Base-by-base conservation (phyloP, 306 rosid genomes). In the Oemleria cerasiformis region DNA sequence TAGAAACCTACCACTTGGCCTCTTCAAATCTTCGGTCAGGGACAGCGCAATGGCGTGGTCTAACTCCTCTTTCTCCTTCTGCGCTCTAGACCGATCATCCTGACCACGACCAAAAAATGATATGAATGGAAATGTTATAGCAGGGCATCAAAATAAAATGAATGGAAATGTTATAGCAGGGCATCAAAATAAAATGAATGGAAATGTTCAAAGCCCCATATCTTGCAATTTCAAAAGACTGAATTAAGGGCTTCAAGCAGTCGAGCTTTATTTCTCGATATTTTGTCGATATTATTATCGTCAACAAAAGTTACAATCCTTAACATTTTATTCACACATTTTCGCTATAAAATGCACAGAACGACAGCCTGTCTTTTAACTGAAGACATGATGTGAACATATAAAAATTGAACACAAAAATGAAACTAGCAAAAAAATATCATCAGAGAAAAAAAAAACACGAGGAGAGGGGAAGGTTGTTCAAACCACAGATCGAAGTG, bases 21-120 rank as follows among this genome's bases (percentile, higher is more conserved):
- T 84, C 82, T 87, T 89, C 44, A 67, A 75, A 88, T 89, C 96
- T 67, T 91, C 97, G 20, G 80, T 82, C 50, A 85, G 67, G 72
- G 99, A 89, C 68, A 81, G 89, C 34, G 90, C 80, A 76, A 84
- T 83, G 39, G 92, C 92, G 78, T 68, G 96, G 64, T 88, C 97
- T 7, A 84, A 72, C 66, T 89, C 97, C 25, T 88, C 92, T 75
- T 85, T 89, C 70, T 89, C 99, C 82, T 89, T 91, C 71, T 72
- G 91, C 57, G 92, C 72, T 79, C 92, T 86, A 77, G 84, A 65
- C 16, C 76, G 87, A 57, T 85, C 96, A 58, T 88, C 93, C 99
- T 95, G 82, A 77, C 69, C 39, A 68, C 76, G 75, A 13, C 15
- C 6, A 34, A 34, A 23, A 25, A 25, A 0, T 1, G 36, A 30